Percentiles rank a stretch among this genome's conserved stretches.
Evolutionary conservation across 495 filamentous ascomycete species (phyloP).

Genomic region (Aspergillus asperescens): DNA sequence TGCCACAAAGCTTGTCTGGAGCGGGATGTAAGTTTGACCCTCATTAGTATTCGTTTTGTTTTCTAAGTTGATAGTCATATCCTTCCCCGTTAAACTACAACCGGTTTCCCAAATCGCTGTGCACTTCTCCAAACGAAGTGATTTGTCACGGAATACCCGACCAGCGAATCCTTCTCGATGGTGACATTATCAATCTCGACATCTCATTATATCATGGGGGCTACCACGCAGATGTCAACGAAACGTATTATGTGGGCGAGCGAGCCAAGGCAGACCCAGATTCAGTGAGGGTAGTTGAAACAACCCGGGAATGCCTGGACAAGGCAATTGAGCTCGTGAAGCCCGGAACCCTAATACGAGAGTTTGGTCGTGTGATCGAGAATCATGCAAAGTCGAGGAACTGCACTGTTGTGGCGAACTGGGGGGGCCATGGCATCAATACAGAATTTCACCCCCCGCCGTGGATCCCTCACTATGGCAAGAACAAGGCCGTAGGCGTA

Average conservation of each 20-base stretch:
- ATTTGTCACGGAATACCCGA: conserved; percentile 94
- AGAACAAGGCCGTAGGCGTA: conserved; percentile 83
- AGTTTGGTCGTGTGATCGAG: conserved; percentile 78
- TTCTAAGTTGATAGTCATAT: conserved; percentile 61
- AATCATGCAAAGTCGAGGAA: conserved; percentile 70
- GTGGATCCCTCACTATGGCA: conserved; percentile 81
- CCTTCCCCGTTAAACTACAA: conserved; percentile 94
- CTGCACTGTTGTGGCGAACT: conserved; percentile 80
- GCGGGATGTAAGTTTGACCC: conserved; percentile 60
- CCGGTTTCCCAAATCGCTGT: conserved; percentile 95
- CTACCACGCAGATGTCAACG: conserved; percentile 84
- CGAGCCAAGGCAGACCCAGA: conserved; percentile 68
- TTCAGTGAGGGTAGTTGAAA: conserved; percentile 73
- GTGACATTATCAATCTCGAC: conserved; percentile 87
- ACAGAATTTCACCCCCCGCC: conserved; percentile 77
- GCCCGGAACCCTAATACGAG: conserved; percentile 79
- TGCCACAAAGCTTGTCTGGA: conserved; percentile 94
- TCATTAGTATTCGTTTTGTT: not conserved
- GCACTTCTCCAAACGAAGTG: conserved; percentile 90
- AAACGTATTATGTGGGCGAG: conserved; percentile 86
- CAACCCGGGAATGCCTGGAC: conserved; percentile 73
- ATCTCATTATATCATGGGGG: conserved; percentile 82
- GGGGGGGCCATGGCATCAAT: conserved; percentile 86
- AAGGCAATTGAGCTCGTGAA: conserved; percentile 79
- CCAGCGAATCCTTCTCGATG: conserved; percentile 67